Evolutionary conservation across 768 basidiomycete genomes (phyloP), one percentile per base, ranked within the genome.

Genomic region (Mycena filopes): DNA sequence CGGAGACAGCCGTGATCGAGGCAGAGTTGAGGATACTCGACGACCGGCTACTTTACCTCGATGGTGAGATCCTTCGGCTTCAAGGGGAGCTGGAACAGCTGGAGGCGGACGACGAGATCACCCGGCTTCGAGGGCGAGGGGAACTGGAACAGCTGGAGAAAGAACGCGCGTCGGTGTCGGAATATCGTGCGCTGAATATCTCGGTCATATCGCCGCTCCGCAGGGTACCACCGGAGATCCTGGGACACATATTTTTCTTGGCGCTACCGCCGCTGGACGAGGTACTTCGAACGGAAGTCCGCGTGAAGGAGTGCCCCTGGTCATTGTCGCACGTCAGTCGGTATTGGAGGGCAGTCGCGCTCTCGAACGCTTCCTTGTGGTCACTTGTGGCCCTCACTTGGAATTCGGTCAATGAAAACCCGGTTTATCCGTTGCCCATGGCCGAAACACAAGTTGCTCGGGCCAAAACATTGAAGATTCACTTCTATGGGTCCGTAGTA

Each of bases 211-310:
- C 43, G 13, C 42, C 60, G 9, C 29, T 61, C 12, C 11, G 60
- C n/a, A 43, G 51, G 21, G 47, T 61, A 11, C 60, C 60, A n/a
- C 33, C 60, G 2, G 59, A 61, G 33, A 33, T 61, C 1, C 50
- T 61, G 2, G 50, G 28, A 15, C 43, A 54, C 26, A 61, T 61
- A 36, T 61, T 61, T 18, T 51, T 42, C 13, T 61, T 40, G 57
- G 41, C 57, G 10, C 16, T 48, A 20, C 57, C 57, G 3, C 15
- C 28, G 10, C 20, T n/a, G 11, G 9, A 4, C 26, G 40, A 15
- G 9, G 11, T 16, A 12, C 11, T 20, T 10, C n/a, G n/a, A 11
- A 20, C 18, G 13, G 21, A 25, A 10, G 25, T 36, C 12, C 21
- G 23, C 12, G 6, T 26, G 7, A 33, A 2, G 21, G 18, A 49